Evolutionary conservation across 75 land plant genomes (phyloP).

Genomic region (Cupressus sempervirens): DNA sequence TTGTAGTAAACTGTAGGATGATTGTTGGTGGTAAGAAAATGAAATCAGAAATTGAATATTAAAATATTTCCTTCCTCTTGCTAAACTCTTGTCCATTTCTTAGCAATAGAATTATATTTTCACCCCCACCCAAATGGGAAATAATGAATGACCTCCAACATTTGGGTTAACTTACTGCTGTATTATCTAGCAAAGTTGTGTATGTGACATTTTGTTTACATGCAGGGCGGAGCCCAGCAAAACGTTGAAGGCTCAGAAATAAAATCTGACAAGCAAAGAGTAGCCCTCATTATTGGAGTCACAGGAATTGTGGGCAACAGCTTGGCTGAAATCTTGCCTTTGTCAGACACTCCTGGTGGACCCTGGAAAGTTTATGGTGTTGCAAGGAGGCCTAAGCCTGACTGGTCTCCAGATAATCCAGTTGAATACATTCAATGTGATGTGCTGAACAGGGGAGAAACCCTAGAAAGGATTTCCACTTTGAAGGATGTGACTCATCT

Average conservation of each 20-base stretch:
- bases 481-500: conserved; percentile 79
- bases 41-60: not conserved
- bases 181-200: not conserved
- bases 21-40: not conserved
- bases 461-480: conserved; percentile 43
- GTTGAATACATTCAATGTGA: conserved; percentile 58
- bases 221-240: not conserved
- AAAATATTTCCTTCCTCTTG: not conserved
- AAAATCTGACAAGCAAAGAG: conserved; percentile 9
- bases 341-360: conserved; percentile 61
- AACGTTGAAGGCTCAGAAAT: not conserved
- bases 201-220: not conserved
- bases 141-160: not conserved
- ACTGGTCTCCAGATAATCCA: conserved; percentile 12
- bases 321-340: conserved; percentile 62
- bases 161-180: not conserved
- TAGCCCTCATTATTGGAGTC: conserved; percentile 52
- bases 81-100: not conserved
- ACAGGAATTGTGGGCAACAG: conserved; percentile 79
- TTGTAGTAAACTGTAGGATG: not conserved
- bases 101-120: not conserved
- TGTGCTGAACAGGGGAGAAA: conserved; percentile 34
- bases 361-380: conserved; percentile 83
- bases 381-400: conserved; percentile 42
- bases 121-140: not conserved